Percentiles rank a stretch among this genome's conserved stretches.
Evolutionary conservation across 768 basidiomycete species (phyloP).

Genomic region (Pleurotus djamor): DNA sequence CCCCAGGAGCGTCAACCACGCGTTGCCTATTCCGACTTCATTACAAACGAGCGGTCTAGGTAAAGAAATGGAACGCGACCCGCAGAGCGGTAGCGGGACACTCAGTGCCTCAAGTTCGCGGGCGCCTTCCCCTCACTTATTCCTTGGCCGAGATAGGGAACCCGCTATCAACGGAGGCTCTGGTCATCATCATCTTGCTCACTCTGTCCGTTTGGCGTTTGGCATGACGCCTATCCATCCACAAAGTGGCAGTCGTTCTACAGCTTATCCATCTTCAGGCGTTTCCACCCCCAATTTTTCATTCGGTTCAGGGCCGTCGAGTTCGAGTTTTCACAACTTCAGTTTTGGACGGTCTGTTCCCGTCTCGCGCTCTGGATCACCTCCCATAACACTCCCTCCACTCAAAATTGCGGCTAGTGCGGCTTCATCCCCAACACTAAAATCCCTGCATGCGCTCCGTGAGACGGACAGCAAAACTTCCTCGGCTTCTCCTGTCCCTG

Average conservation of each 20-base stretch:
- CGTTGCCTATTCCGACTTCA: constrained; percentile 5
- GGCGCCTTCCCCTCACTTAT: constrained; percentile 53
- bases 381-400: constrained; percentile 73
- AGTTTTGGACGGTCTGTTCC: constrained; percentile 37
- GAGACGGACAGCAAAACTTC: neutral
- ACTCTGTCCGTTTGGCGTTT: constrained; percentile 84
- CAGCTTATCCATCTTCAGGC: constrained; percentile 18
- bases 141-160: constrained; percentile 16
- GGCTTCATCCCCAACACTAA: constrained; percentile 4
- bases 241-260: constrained; percentile 1
- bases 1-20: constrained; percentile 48
- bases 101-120: constrained; percentile 54
- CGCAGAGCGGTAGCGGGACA: constrained; percentile 23
- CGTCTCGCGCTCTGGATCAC: constrained; percentile 60
- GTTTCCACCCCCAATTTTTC: neutral
- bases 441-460: constrained; percentile 2
- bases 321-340: neutral
- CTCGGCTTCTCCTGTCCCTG: constrained; percentile 1
- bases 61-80: constrained; percentile 3
- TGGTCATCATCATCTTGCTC: constrained; percentile 62
- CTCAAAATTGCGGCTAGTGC: constrained; percentile 39
- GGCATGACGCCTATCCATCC: constrained; percentile 84
- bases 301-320: neutral
- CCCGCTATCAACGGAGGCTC: constrained; percentile 11
- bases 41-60: constrained; percentile 1